Percentiles rank a stretch among this genome's conserved stretches.
phyloP scores from a whole-genome alignment of 768 basidiomycete species.

The Suillus americanus region DNA sequence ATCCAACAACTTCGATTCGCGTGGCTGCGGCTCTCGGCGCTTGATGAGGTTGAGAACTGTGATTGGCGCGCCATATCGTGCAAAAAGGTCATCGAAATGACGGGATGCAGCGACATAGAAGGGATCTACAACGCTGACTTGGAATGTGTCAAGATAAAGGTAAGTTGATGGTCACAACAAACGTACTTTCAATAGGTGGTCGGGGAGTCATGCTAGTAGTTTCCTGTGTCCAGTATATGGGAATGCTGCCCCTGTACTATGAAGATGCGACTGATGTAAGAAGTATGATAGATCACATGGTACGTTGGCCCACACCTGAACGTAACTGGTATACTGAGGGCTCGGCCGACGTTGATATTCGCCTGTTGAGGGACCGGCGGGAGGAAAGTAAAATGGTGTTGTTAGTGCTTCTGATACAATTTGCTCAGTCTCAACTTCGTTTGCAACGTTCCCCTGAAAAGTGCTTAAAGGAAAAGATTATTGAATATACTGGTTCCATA shows the following conservation, averaged over 20 bases:
- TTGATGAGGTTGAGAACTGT: constrained; percentile 96
- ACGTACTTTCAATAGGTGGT: constrained; percentile 93
- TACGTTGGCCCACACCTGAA: constrained; percentile 56
- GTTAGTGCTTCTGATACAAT: constrained; percentile 90
- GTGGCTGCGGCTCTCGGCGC: constrained; percentile 68
- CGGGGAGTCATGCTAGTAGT: constrained; percentile 85
- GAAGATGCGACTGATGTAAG: not conserved
- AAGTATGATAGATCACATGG: not conserved
- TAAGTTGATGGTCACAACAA: not conserved
- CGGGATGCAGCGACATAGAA: constrained; percentile 91
- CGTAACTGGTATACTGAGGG: constrained; percentile 92
- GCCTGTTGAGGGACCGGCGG: constrained; percentile 33
- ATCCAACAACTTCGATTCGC: constrained; percentile 87
- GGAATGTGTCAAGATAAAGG: constrained; percentile 8
- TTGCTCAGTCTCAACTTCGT: constrained; percentile 99
- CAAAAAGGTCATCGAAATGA: constrained; percentile 90
- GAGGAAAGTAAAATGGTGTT: constrained; percentile 84
- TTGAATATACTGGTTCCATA: constrained; percentile 23
- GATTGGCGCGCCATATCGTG: constrained; percentile 86
- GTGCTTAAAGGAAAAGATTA: not conserved
- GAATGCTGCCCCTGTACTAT: constrained; percentile 94
- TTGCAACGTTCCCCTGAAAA: constrained; percentile 98
- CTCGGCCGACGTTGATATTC: constrained; percentile 55
- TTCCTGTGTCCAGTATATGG: constrained; percentile 96
- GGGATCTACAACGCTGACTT: constrained; percentile 92